Conservation (phyloP, 169 alveolate species). For the Plasmodium cynomolgi region DNA sequence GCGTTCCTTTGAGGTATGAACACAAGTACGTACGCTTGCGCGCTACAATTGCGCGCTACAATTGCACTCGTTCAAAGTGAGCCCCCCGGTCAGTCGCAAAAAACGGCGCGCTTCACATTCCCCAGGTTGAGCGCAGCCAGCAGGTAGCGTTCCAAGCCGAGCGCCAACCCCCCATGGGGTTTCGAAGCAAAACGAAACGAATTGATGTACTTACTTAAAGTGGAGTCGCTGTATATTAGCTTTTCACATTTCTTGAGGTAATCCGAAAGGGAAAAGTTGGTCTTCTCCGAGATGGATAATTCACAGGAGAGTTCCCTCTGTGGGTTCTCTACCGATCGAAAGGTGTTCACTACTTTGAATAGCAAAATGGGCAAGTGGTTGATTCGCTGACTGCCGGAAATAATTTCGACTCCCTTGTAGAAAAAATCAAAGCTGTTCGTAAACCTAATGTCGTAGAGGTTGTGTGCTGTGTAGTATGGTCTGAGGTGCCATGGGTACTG, state of each 20-base stretch:
- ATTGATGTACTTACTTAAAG: conserved; percentile 16
- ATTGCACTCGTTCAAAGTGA: background rate
- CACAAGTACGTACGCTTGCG: background rate
- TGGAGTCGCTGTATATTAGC: conserved; percentile 20
- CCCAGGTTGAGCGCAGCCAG: conserved; percentile 11
- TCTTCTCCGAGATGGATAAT: background rate
- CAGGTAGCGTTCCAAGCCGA: conserved; percentile 47
- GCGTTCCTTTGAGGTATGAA: background rate
- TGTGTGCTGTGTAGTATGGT: conserved; percentile 43
- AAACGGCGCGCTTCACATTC: conserved; percentile 3
- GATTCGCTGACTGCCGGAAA: conserved; percentile 58
- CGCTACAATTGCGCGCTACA: background rate
- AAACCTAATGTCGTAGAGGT: conserved; percentile 41
- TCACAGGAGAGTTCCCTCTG: background rate
- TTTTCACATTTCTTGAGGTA: background rate
- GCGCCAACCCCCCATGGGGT: conserved; percentile 64
- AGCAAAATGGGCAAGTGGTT: conserved; percentile 29
- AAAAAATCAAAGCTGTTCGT: conserved; percentile 57
- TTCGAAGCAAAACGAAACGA: conserved; percentile 46
- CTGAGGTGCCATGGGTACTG: conserved; percentile 41
- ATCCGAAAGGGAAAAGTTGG: background rate
- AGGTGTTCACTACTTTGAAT: background rate
- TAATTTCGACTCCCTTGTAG: conserved; percentile 53
- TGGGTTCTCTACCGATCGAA: background rate
- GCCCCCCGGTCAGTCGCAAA: background rate